A percentile compares a stretch with the other conserved stretches of the same genome.
Evolutionary conservation across 805 yeast genomes (phyloP).

Genomic region (Zygosaccharomyces bisporus): DNA sequence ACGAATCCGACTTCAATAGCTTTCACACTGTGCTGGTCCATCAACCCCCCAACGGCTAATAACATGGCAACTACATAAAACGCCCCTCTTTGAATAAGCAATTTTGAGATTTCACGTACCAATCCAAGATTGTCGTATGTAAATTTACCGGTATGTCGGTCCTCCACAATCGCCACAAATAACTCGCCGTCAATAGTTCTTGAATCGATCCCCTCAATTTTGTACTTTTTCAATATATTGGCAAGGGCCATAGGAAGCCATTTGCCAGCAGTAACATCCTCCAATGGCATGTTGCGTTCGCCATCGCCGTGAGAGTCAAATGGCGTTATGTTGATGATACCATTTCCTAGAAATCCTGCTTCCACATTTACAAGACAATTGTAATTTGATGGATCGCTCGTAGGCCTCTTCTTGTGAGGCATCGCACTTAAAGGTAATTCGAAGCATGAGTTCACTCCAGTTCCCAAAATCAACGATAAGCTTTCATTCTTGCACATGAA

Average conservation of each 20-base stretch:
- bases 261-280: slow-evolving; percentile 29
- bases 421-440: slow-evolving; percentile 20
- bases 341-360: slow-evolving; percentile 29
- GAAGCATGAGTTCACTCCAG: slow-evolving; percentile 59
- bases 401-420: slow-evolving; percentile 17
- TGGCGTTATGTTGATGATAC: slow-evolving; percentile 16
- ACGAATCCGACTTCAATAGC: slow-evolving; percentile 25
- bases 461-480: slow-evolving; percentile 62
- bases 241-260: slow-evolving; percentile 25
- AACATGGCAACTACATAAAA: slow-evolving; percentile 25
- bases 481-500: slow-evolving; percentile 15
- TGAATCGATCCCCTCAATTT: slow-evolving; percentile 3
- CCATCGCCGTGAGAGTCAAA: slow-evolving; percentile 18
- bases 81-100: slow-evolving; percentile 27
- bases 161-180: slow-evolving; percentile 17
- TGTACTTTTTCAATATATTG: slow-evolving; percentile 18
- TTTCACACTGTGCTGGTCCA: background rate
- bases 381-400: background rate
- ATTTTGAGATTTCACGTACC: slow-evolving; percentile 13
- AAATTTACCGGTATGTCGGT: background rate
- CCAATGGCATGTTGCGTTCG: slow-evolving; percentile 29
- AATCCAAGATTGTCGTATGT: background rate
- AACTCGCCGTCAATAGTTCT: slow-evolving; percentile 24
- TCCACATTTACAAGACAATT: slow-evolving; percentile 27
- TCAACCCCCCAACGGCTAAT: slow-evolving; percentile 3